Percentiles rank a stretch among this genome's conserved stretches.
Conservation (phyloP, 768 basidiomycete genomes). For the Kondoa subrosea region DNA sequence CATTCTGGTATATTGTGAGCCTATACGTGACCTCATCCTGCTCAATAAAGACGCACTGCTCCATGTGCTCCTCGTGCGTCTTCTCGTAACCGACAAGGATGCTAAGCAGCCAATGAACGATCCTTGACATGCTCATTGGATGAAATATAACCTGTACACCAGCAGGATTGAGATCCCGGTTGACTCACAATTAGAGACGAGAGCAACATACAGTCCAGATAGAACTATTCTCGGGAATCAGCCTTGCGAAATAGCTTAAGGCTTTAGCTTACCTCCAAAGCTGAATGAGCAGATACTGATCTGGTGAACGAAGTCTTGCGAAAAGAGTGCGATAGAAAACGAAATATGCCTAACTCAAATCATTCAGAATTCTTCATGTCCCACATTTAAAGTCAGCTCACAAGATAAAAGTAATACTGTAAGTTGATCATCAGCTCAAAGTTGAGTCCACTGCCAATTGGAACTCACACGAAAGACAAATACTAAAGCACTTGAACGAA, state of each 20-base stretch:
- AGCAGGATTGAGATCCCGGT: conserved; percentile 12
- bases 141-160: conserved; percentile 32
- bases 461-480: conserved; percentile 33
- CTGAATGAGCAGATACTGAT: conserved; percentile 32
- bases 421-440: not conserved
- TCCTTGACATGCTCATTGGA: conserved; percentile 34
- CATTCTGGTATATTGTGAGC: not conserved
- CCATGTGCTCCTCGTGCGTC: conserved; percentile 32
- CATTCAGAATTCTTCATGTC: not conserved
- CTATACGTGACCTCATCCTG: no score
- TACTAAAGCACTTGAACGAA: conserved; percentile 33
- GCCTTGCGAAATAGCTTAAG: conserved; percentile 16
- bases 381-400: not conserved
- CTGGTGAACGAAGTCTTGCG: conserved; percentile 33
- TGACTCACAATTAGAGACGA: not conserved
- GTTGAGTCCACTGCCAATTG: not conserved
- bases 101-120: conserved; percentile 31
- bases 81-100: conserved; percentile 31
- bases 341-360: not conserved
- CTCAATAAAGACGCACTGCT: conserved; percentile 13
- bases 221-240: not conserved
- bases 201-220: not conserved
- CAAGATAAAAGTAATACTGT: conserved; percentile 26
- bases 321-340: conserved; percentile 28
- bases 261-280: conserved; percentile 28